phyloP scores from a whole-genome alignment of 2,329 filamentous ascomycete genomes.

The Colletotrichum viniferum region DNA sequence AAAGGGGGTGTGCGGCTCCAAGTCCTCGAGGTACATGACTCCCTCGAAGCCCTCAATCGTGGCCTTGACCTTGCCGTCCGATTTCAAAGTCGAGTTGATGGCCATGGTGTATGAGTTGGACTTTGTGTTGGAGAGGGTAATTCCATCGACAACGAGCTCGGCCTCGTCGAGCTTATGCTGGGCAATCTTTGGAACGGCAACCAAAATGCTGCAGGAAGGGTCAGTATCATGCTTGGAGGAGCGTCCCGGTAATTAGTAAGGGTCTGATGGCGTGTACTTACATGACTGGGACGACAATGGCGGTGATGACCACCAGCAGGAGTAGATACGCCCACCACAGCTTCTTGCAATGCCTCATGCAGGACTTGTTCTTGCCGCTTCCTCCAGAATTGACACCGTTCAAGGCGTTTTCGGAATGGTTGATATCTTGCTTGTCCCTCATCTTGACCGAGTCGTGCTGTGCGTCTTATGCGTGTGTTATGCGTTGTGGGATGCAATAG shows the following conservation, averaged over 20 bases:
- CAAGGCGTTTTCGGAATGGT: conserved; percentile 37
- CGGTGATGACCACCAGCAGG: conserved; percentile 49
- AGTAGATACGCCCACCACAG: conserved; percentile 69
- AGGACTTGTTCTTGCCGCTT: conserved; percentile 39
- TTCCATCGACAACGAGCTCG: conserved; percentile 54
- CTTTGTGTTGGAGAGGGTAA: conserved; percentile 53
- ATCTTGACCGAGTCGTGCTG: conserved; percentile 28
- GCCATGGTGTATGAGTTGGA: conserved; percentile 51
- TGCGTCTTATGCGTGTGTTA: neutral
- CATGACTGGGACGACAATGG: conserved; percentile 64
- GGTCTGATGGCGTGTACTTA: conserved; percentile 43
- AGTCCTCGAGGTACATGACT: conserved; percentile 59
- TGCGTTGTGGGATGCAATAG: neutral
- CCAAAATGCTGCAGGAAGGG: conserved; percentile 52
- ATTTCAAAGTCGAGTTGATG: conserved; percentile 61
- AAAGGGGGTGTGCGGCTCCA: conserved; percentile 51
- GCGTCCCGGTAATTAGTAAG: neutral
- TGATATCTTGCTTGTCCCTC: conserved; percentile 41
- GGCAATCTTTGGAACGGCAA: conserved; percentile 60
- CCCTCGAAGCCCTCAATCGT: conserved; percentile 55
- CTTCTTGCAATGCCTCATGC: conserved; percentile 53
- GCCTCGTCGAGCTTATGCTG: conserved; percentile 61
- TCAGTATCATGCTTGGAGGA: neutral
- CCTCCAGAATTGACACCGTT: conserved; percentile 15
- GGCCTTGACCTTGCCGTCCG: conserved; percentile 56